Evolutionary conservation across 1,284 basidiomycete genomes (phyloP).

Genomic region (Lentinula novae-zelandiae): DNA sequence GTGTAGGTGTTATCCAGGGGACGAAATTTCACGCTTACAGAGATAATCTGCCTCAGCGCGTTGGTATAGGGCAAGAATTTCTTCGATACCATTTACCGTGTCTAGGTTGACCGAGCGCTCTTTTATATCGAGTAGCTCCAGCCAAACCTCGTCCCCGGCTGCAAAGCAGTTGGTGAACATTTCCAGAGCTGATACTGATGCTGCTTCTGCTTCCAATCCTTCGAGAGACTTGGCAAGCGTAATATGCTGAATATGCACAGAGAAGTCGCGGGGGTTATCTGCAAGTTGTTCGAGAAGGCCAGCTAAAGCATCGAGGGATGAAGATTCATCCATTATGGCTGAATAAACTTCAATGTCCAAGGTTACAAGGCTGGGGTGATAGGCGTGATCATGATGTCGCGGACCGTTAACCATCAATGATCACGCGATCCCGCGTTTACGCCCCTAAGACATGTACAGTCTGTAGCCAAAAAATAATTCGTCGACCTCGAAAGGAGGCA

Average conservation of each 20-base stretch:
- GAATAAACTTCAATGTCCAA: too few relatives aligned
- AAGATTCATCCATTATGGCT: constrained; percentile 33
- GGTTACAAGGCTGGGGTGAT: too few relatives aligned
- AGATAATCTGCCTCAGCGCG: constrained; percentile 78
- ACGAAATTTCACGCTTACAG: constrained; percentile 49
- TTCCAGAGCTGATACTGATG: constrained; percentile 49
- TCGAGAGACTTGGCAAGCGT: constrained; percentile 49
- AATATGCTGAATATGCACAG: constrained; percentile 63
- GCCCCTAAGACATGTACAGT: too few relatives aligned
- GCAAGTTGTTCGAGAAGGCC: constrained; percentile 54
- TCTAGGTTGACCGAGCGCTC: constrained; percentile 43
- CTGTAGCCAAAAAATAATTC: too few relatives aligned
- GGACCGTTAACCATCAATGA: too few relatives aligned
- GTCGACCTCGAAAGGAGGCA: too few relatives aligned
- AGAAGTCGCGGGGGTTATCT: constrained; percentile 55
- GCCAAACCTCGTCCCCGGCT: constrained; percentile 65
- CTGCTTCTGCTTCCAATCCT: constrained; percentile 53
- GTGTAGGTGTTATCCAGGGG: not conserved
- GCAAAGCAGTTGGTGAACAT: constrained; percentile 63
- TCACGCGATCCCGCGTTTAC: too few relatives aligned
- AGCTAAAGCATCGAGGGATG: constrained; percentile 56
- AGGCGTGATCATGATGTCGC: too few relatives aligned
- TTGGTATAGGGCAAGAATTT: constrained; percentile 61
- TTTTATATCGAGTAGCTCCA: constrained; percentile 57
- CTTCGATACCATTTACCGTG: constrained; percentile 46